phyloP scores from a whole-genome alignment of 345 rosid species.

The Citrus trifoliata region DNA sequence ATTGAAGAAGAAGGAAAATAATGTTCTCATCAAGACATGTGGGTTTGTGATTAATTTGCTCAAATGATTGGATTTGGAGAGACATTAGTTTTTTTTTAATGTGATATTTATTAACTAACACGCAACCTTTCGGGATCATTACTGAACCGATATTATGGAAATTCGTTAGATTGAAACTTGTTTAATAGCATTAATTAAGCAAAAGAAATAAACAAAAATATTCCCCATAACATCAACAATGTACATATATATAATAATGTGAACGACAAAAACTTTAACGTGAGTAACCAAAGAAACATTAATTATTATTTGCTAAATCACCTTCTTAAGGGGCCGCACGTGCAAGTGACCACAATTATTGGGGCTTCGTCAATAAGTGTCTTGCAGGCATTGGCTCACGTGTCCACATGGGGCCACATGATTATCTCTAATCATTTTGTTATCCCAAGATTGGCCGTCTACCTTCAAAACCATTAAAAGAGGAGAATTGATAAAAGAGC shows the following conservation, averaged over 20 bases:
- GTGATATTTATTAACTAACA: too few species aligned
- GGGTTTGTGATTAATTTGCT: background rate
- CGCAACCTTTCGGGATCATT: too few species aligned
- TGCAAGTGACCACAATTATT: slow-evolving; percentile 1
- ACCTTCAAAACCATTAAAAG: too few species aligned
- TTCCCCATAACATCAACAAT: background rate
- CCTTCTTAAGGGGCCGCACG: background rate
- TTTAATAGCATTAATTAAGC: too few species aligned
- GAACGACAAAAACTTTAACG: too few species aligned
- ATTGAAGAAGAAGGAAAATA: background rate
- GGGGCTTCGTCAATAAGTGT: background rate
- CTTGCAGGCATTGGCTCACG: background rate
- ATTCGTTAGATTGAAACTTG: background rate
- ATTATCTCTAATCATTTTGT: background rate
- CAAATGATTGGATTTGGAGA: background rate
- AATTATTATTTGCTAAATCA: background rate
- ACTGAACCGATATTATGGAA: background rate
- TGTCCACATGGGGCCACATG: slow-evolving; percentile 25
- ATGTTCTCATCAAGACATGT: background rate
- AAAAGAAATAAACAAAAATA: background rate
- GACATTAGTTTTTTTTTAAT: background rate
- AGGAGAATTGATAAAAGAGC: background rate
- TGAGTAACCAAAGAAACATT: background rate
- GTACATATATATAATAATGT: too few species aligned
- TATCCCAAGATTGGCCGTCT: background rate